phyloP scores from a whole-genome alignment of 148 eudicot species.

The Nyssa sinensis region DNA sequence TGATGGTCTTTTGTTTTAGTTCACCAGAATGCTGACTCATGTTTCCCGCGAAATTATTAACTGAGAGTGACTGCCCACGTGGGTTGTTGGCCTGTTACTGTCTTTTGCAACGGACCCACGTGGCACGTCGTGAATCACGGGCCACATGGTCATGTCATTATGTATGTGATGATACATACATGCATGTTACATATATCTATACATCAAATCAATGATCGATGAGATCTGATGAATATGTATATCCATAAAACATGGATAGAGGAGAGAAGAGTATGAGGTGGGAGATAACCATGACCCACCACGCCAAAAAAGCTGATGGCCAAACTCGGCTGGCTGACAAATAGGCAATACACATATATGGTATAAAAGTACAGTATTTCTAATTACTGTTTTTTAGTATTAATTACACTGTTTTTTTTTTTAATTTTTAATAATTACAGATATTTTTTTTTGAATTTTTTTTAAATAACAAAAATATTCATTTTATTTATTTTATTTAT shows the following conservation, averaged over 20 bases:
- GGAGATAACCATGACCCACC: background rate
- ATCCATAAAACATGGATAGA: too few relatives aligned
- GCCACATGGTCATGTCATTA: conserved; percentile 6
- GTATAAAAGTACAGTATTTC: too few relatives aligned
- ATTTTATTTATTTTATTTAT: too few relatives aligned
- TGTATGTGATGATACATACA: background rate
- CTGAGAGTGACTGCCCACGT: conserved; percentile 37
- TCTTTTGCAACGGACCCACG: conserved; percentile 18
- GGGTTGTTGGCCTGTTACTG: conserved; percentile 38
- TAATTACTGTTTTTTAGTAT: too few relatives aligned
- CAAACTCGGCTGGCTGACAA: too few relatives aligned
- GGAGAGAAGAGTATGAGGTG: background rate
- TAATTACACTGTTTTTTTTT: too few relatives aligned
- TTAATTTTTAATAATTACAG: too few relatives aligned
- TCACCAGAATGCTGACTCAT: conserved; percentile 16
- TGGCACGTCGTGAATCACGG: conserved; percentile 11
- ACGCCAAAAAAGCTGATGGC: background rate
- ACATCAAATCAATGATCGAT: background rate
- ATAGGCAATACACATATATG: too few relatives aligned
- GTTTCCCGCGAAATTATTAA: conserved; percentile 25
- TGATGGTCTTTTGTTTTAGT: background rate
- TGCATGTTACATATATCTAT: background rate
- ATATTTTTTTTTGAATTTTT: too few relatives aligned
- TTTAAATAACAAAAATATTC: too few relatives aligned
- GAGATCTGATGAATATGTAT: background rate